phyloP scores from a whole-genome alignment of 2,329 filamentous ascomycete species.

The Trichoderma oligosporum region DNA sequence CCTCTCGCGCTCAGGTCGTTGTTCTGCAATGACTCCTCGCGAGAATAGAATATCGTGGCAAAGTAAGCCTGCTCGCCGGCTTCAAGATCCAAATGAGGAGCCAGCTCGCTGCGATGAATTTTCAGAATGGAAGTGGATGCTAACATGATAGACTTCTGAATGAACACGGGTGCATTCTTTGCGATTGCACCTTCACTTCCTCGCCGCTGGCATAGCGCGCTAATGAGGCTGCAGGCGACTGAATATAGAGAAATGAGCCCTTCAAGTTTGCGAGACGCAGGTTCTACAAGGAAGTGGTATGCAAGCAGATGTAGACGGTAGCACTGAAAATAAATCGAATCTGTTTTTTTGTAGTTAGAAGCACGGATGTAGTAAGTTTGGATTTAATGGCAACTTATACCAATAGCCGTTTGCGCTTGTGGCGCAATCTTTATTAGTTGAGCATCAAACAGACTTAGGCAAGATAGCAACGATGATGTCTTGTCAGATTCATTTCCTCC shows the following conservation, averaged over 20 bases:
- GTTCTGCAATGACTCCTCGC: slow-evolving; percentile 31
- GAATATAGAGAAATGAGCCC: slow-evolving; percentile 1
- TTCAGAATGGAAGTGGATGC: slow-evolving; percentile 50
- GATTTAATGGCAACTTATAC: not conserved
- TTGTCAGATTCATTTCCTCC: not conserved
- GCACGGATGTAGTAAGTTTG: not conserved
- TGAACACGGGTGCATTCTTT: not conserved
- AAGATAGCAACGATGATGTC: not conserved
- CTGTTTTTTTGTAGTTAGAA: not conserved
- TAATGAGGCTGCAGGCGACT: not conserved
- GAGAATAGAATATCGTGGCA: not conserved
- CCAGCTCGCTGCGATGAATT: slow-evolving; percentile 45
- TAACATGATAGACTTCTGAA: slow-evolving; percentile 36
- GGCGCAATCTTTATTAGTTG: not conserved
- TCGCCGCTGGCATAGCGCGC: not conserved
- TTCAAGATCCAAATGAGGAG: slow-evolving; percentile 39
- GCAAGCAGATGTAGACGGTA: slow-evolving; percentile 8
- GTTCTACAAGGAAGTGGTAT: slow-evolving; percentile 1
- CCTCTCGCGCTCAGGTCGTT: slow-evolving; percentile 52
- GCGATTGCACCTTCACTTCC: not conserved
- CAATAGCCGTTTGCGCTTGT: not conserved
- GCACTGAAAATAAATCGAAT: slow-evolving; percentile 1
- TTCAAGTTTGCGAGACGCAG: slow-evolving; percentile 8
- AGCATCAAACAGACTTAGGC: slow-evolving; percentile 7
- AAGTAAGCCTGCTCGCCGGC: slow-evolving; percentile 38